These are phyloP conservation scores for Histomonas meleagridis DNA, from an alignment of 208 protist species.

Conservation along the genomic window DNA sequence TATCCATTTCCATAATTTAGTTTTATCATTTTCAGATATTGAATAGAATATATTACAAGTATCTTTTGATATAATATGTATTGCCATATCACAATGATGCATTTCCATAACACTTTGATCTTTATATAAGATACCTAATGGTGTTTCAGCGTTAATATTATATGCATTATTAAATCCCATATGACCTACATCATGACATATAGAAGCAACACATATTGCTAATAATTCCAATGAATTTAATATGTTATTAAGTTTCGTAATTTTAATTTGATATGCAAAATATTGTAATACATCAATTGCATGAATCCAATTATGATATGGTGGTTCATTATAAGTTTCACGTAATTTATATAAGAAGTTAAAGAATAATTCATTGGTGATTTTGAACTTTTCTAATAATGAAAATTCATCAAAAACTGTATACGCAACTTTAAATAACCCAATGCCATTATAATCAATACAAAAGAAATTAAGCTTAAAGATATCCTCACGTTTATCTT, in stretches of 20 bases:
- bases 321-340: conserved; percentile 46
- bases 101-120: conserved; percentile 55
- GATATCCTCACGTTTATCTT: neutral
- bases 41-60: conserved; percentile 44
- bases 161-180: conserved; percentile 85
- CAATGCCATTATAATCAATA: conserved; percentile 30
- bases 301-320: conserved; percentile 63
- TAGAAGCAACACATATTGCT: conserved; percentile 67
- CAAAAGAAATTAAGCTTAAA: neutral
- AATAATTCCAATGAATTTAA: conserved; percentile 63
- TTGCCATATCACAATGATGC: conserved; percentile 50
- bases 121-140: conserved; percentile 65
- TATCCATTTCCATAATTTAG: conserved; percentile 44
- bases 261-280: conserved; percentile 48
- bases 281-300: conserved; percentile 59
- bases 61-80: conserved; percentile 37
- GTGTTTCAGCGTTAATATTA: conserved; percentile 68
- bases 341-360: conserved; percentile 37
- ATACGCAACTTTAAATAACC: neutral
- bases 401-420: conserved; percentile 27
- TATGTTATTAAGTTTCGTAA: conserved; percentile 54
- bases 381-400: conserved; percentile 40
- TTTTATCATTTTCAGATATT: conserved; percentile 43
- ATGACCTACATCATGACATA: conserved; percentile 86
- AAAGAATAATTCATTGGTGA: conserved; percentile 15